Evolutionary conservation across 129 eudicot species (phyloP).

Genomic region (Mikania micrantha): DNA sequence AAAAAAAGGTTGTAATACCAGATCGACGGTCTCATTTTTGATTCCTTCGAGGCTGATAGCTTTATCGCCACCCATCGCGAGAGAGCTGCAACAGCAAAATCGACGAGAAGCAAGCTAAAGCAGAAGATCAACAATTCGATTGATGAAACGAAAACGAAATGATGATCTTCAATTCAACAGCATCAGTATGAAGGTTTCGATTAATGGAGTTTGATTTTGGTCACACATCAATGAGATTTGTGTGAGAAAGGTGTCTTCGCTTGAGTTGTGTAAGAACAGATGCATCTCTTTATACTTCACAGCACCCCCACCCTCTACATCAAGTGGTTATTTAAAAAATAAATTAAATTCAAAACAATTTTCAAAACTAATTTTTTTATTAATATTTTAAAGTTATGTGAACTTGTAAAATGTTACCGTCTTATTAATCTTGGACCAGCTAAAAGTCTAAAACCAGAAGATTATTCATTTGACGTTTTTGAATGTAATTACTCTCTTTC

Average conservation of each 20-base stretch:
- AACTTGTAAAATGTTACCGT: not conserved
- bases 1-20: conserved; percentile 28
- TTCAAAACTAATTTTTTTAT: conserved; percentile 13
- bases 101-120: not conserved
- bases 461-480: too few species aligned
- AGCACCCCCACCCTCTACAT: not conserved
- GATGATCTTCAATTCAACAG: too few species aligned
- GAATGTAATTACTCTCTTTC: too few species aligned
- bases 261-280: conserved; percentile 13
- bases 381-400: not conserved
- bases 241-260: conserved; percentile 23
- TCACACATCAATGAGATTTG: conserved; percentile 1
- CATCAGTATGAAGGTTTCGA: not conserved
- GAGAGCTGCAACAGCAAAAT: not conserved
- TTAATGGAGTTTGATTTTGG: conserved; percentile 6
- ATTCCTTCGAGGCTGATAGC: conserved; percentile 53
- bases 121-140: not conserved
- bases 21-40: conserved; percentile 64
- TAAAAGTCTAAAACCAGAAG: too few species aligned
- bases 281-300: conserved; percentile 22
- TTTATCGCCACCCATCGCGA: conserved; percentile 34
- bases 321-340: too few species aligned
- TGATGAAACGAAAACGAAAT: not conserved
- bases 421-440: too few species aligned
- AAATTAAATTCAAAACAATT: too few species aligned